These are phyloP conservation scores for Globisporangium irregulare DNA, from an alignment of 352 stramenopile species.

Conservation along the genomic window DNA sequence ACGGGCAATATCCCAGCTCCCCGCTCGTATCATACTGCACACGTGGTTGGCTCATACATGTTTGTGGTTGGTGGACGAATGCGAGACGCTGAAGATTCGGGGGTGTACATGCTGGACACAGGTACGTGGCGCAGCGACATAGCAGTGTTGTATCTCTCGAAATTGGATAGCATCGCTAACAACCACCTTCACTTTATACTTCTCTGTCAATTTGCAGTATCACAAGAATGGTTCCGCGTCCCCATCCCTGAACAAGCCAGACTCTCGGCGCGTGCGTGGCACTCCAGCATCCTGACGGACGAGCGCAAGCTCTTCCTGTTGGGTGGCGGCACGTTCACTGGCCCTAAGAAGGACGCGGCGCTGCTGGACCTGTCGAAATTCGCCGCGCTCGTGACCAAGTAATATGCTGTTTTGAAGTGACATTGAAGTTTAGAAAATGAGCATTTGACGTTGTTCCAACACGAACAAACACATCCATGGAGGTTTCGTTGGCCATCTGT, in stretches of 20 bases:
- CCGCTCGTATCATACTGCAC: conserved; percentile 67
- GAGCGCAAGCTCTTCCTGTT: conserved; percentile 44
- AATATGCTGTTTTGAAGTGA: neutral
- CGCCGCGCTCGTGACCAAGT: conserved; percentile 9
- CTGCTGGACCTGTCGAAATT: conserved; percentile 45
- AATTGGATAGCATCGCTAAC: neutral
- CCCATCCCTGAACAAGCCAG: conserved; percentile 28
- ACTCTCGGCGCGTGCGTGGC: conserved; percentile 56
- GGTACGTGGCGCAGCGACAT: conserved; percentile 7
- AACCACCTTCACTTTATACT: neutral
- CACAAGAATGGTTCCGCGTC: conserved; percentile 40
- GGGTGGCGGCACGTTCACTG: conserved; percentile 58
- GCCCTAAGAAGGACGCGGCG: conserved; percentile 52
- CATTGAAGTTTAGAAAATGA: neutral
- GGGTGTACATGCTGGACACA: conserved; percentile 58
- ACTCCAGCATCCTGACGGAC: conserved; percentile 49
- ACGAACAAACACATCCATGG: neutral
- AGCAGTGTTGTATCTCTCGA: too few relatives aligned
- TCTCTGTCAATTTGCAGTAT: conserved; percentile 11
- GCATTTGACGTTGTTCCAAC: neutral
- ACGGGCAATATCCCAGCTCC: conserved; percentile 39
- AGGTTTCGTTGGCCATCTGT: neutral
- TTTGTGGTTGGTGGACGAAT: conserved; percentile 65
- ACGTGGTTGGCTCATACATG: conserved; percentile 45
- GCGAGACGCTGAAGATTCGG: conserved; percentile 34